Evolutionary conservation across 345 rosid genomes (phyloP), one percentile per base, ranked within the genome.

Genomic region (Eucalyptus cloeziana): DNA sequence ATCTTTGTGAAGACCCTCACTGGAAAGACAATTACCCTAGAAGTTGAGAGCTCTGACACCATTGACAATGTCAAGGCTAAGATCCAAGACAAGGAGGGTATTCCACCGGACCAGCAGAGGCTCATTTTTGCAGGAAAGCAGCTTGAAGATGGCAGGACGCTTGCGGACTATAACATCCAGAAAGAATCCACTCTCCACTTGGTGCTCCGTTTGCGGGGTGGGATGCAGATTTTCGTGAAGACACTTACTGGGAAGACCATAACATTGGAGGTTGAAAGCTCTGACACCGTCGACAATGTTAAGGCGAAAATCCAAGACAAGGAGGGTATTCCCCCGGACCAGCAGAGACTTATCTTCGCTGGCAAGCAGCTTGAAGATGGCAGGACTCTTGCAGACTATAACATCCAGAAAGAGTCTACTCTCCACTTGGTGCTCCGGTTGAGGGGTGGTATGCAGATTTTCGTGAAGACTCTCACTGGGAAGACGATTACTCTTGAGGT

Each of bases 131-230:
- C 90, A 8, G 88, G 90, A 10, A 89, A 89, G 85, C 90, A 89
- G 88, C 90, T 86, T 25, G 90, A 89, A 60, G 90, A 89, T 58
- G 88, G 88, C 1, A 40, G 90, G 12, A 89, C 90, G 6, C 86
- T 89, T 16, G 90, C 90, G 4, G 90, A 89, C 86, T 89, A 89
- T 15, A 89, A 89, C 69, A 89, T 89, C 31, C 90, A 89, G 37
- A 89, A 89, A 25, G 90, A 89, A 27, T 89, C 90, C 27, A 89
- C 90, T 1, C 88, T 89, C 52, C 90, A 89, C 80, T 79, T 89
- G 87, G 90, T 89, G 87, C 90, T 89, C 11, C 58, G 90, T 25
- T 79, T 89, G 27, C 80, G 90, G n/a, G 87, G 87, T 11, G 87
- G 87, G 17, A 86, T 86, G 87, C 87, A 86, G 44, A 86, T 86